Conservation (phyloP, 768 basidiomycete genomes). For the Tylopilus subfusipes region DNA sequence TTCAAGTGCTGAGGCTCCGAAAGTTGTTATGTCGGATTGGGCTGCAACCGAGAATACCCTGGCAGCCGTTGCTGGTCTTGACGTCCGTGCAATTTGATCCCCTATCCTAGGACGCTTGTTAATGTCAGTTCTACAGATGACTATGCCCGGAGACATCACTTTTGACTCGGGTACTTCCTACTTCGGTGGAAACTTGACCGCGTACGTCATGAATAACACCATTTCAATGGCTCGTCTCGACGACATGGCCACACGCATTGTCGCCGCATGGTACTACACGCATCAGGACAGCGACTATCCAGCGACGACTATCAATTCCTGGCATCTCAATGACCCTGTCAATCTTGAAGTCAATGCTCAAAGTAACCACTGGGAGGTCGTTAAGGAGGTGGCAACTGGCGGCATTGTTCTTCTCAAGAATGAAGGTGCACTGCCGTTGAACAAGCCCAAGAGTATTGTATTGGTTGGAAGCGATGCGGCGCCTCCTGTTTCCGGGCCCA, state of each 20-base stretch:
- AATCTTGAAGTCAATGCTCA: constrained; percentile 53
- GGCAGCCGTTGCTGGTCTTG: constrained; percentile 58
- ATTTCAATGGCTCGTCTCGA: constrained; percentile 59
- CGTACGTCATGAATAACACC: constrained; percentile 55
- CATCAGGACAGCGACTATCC: constrained; percentile 34
- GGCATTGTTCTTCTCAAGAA: constrained; percentile 73
- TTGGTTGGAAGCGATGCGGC: constrained; percentile 65
- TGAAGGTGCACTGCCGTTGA: constrained; percentile 53
- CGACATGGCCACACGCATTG: constrained; percentile 69
- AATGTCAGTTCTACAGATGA: constrained; percentile 47
- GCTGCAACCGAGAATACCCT: constrained; percentile 47
- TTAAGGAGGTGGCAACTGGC: constrained; percentile 59
- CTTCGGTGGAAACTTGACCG: constrained; percentile 59
- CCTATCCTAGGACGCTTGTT: neutral
- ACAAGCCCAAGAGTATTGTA: constrained; percentile 54
- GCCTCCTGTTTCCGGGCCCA: constrained; percentile 64
- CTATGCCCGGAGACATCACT: constrained; percentile 64
- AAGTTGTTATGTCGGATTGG: constrained; percentile 62
- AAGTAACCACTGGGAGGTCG: constrained; percentile 49
- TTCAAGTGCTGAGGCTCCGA: neutral
- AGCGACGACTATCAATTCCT: constrained; percentile 24
- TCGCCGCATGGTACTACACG: constrained; percentile 56
- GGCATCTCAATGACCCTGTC: constrained; percentile 27
- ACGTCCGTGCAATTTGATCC: constrained; percentile 39
- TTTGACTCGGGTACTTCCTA: constrained; percentile 39